Evolutionary conservation across 2,329 filamentous ascomycete species (phyloP), one percentile per base, ranked within the genome.

Genomic region (Nemania sp.): DNA sequence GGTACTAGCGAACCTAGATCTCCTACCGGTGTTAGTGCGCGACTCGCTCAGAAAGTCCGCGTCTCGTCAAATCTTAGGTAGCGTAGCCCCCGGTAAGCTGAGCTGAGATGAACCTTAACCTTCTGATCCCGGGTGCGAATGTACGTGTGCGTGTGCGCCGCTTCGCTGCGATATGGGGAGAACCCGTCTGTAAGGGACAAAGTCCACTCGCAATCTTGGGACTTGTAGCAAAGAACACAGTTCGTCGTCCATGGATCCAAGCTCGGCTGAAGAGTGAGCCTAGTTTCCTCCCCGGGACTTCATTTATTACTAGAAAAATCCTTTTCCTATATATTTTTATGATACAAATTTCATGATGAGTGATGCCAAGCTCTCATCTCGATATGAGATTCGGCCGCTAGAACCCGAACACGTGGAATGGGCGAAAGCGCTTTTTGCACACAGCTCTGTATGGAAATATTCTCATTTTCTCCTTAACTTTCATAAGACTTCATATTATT

Each of bases 351-450:
- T 26, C 5, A 49, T 11, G 24, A 69, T 66, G 67, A 43, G 41
- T 35, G 59, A 66, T 15, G 54, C 43, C 4, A 62, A 63, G 32
- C 58, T 69, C 35, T n/a, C 64, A 6, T 41, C 67, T 15, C 54
- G 67, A 27, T 69, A 64, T 61, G 67, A 64, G 52, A 69, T 69
- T 22, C 67, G 67, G 13, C 51, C 67, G 3, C 56, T 69, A 0
- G 45, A 61, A 41, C 47, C 62, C 29, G 20, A 64, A 49, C 67
- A 69, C 18, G 24, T 67, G 10, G 64, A 69, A 32, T 67, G 64
- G 67, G 61, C 64, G n/a, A 67, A 67, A 55, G 67, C 64, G 4
- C 1, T 69, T 11, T 64, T 69, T 20, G 67, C 67, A 54, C 64
- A 69, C 55, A 69, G 67, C 52, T 62, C 63, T 52, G 67, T 69